A percentile compares a stretch with the other conserved stretches of the same genome.
These are phyloP conservation scores for Solanum lycopersicoides DNA, from an alignment of 257 asterid genomes.

Conservation along the genomic window DNA sequence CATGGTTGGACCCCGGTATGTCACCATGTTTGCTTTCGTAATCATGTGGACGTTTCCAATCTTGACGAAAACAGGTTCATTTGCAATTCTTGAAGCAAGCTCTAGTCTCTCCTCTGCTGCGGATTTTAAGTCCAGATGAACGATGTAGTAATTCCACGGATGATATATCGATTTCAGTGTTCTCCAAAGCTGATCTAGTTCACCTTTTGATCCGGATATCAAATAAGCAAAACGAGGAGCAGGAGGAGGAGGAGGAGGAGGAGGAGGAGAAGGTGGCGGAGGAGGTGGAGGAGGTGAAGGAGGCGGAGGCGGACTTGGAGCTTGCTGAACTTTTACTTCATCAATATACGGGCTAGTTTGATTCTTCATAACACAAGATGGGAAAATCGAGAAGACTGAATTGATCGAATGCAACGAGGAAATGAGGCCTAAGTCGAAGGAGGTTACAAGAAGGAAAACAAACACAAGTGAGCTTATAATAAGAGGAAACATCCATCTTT, in stretches of 20 bases:
- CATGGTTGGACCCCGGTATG: constrained; percentile 63
- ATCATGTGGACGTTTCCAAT: constrained; percentile 47
- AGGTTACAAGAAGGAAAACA: constrained; percentile 25
- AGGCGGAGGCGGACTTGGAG: constrained; percentile 9
- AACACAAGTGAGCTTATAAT: constrained; percentile 21
- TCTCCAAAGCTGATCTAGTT: constrained; percentile 50
- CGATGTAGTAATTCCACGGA: constrained; percentile 49
- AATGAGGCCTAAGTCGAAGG: constrained; percentile 33
- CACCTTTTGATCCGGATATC: constrained; percentile 33
- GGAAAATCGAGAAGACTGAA: constrained; percentile 29
- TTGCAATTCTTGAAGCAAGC: constrained; percentile 27
- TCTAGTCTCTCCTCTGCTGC: constrained; percentile 40
- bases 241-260: constrained; percentile 9
- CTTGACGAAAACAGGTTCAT: constrained; percentile 25
- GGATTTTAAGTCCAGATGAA: constrained; percentile 53
- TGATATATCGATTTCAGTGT: constrained; percentile 35
- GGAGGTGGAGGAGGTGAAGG: constrained; percentile 17
- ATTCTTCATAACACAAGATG: constrained; percentile 8
- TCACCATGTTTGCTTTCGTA: constrained; percentile 47
- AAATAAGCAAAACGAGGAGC: constrained; percentile 42
- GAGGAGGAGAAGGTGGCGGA: constrained; percentile 13
- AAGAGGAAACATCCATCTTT: constrained; percentile 43
- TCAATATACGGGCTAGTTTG: constrained; percentile 17
- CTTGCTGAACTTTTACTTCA: constrained; percentile 19
- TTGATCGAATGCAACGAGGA: constrained; percentile 26